A percentile compares a stretch with the other conserved stretches of the same genome.
Evolutionary conservation across 768 basidiomycete genomes (phyloP).

Genomic region (Coprinellus micaceus): DNA sequence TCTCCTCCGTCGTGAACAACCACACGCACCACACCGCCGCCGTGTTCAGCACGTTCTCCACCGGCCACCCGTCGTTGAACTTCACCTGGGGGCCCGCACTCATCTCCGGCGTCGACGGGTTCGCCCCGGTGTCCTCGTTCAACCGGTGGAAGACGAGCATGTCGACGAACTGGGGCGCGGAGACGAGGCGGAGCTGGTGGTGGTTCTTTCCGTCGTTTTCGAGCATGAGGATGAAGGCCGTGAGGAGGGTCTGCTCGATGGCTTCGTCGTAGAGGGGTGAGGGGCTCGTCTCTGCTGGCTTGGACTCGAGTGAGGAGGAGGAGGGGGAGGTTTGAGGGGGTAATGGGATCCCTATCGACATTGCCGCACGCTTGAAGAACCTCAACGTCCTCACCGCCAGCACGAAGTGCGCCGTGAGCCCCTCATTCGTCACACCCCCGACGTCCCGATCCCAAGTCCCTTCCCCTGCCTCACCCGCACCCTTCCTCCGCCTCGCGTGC

Average conservation of each 20-base stretch:
- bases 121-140: constrained; percentile 40
- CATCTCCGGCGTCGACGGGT: constrained; percentile 4
- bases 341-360: neutral
- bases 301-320: neutral
- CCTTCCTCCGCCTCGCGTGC: neutral
- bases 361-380: neutral
- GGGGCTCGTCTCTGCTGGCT: constrained; percentile 17
- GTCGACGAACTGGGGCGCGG: constrained; percentile 45
- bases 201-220: constrained; percentile 70
- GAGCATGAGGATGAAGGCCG: constrained; percentile 48
- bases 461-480: constrained; percentile 4
- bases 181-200: constrained; percentile 50
- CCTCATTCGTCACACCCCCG: constrained; percentile 16
- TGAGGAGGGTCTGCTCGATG: constrained; percentile 19
- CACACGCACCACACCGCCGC: constrained; percentile 62
- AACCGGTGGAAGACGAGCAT: constrained; percentile 29
- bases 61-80: constrained; percentile 52
- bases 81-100: neutral
- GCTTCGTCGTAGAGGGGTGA: constrained; percentile 22
- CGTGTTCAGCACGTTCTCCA: constrained; percentile 44
- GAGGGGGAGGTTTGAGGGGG: neutral
- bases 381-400: neutral
- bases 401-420: constrained; percentile 3
- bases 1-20: constrained; percentile 41
- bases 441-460: constrained; percentile 25